Percentiles rank a stretch among this genome's conserved stretches.
phyloP scores from a whole-genome alignment of 805 yeast genomes.

The Candida broadrunensis region DNA sequence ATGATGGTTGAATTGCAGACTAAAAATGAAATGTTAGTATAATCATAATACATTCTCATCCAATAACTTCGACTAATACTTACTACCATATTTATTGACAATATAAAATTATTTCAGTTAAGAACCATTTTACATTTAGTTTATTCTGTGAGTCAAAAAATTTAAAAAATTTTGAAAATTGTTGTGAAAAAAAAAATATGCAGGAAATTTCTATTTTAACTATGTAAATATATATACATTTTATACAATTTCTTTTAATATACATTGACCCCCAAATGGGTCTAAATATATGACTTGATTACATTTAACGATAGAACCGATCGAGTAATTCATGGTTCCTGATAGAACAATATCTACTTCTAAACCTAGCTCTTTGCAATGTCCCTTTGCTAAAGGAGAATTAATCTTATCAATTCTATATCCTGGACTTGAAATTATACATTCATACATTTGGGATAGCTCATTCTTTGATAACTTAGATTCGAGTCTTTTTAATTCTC shows the following conservation, averaged over 20 bases:
- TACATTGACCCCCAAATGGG: conserved; percentile 35
- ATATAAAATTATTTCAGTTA: neutral
- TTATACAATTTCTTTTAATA: conserved; percentile 31
- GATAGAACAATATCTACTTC: conserved; percentile 41
- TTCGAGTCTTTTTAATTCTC: conserved; percentile 22
- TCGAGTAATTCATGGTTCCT: conserved; percentile 14
- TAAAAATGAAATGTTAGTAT: neutral
- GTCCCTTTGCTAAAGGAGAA: conserved; percentile 36
- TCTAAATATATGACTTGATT: conserved; percentile 43
- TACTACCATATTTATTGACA: conserved; percentile 2
- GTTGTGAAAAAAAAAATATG: no score
- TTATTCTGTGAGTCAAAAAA: no score
- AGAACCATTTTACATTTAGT: no score
- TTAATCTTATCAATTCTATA: conserved; percentile 15
- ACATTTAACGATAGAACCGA: conserved; percentile 48
- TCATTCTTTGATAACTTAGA: conserved; percentile 1
- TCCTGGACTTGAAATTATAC: conserved; percentile 38
- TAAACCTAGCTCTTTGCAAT: conserved; percentile 45
- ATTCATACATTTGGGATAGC: conserved; percentile 21
- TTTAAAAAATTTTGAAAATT: no score
- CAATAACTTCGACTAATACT: neutral
- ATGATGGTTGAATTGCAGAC: conserved; percentile 33
- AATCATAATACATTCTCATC: no score
- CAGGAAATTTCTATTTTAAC: no score
- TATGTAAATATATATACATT: no score